Percentiles rank a stretch among this genome's conserved stretches.
Evolutionary conservation across 805 yeast species (phyloP).

Genomic region (Candida boidinii): DNA sequence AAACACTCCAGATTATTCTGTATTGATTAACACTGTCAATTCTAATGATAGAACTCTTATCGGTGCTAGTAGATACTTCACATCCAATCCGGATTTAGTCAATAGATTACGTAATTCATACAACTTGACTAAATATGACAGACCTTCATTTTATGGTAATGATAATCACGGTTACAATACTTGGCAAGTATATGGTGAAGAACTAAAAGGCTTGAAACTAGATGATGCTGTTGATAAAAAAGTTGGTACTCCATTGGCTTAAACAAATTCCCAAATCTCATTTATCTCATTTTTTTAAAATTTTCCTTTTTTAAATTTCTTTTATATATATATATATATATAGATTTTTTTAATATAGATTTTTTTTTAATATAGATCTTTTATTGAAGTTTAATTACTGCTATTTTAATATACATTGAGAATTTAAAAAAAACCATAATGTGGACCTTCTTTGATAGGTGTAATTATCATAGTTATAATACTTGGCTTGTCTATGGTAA

Average conservation of each 20-base stretch:
- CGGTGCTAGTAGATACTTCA: constrained; percentile 30
- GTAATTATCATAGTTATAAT: no score
- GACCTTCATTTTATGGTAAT: constrained; percentile 29
- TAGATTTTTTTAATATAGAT: no score
- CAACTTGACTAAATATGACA: constrained; percentile 28
- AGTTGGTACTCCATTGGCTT: constrained; percentile 7
- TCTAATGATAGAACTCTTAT: constrained; percentile 31
- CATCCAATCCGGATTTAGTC: constrained; percentile 37
- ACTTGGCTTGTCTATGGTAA: no score
- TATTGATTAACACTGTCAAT: constrained; percentile 5
- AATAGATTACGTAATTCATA: constrained; percentile 27
- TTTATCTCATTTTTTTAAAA: no score
- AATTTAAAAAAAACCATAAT: no score
- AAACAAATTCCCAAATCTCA: no score
- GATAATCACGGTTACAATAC: not conserved
- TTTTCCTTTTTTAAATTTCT: no score
- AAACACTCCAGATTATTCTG: constrained; percentile 19
- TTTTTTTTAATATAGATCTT: no score
- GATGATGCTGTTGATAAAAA: constrained; percentile 5
- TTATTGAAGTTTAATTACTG: no score
- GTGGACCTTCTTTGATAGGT: no score
- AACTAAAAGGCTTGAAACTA: constrained; percentile 1
- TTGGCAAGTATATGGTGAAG: not conserved
- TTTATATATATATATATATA: no score
- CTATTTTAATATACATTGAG: no score